These are phyloP conservation scores for Pestalotiopsis sp. DNA, from an alignment of 2,329 filamentous ascomycete species.

Conservation along the genomic window DNA sequence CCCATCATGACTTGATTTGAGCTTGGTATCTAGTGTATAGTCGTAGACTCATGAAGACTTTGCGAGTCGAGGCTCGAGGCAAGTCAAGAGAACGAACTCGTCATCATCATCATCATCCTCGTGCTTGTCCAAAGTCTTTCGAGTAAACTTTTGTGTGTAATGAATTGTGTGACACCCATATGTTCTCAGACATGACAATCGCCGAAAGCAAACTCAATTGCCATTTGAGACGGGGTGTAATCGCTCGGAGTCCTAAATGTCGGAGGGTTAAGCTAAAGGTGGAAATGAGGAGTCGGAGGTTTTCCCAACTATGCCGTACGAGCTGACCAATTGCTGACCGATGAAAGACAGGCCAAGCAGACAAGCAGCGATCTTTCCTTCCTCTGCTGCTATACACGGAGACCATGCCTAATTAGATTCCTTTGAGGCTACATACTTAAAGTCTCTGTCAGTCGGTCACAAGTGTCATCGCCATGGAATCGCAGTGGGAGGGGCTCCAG, in stretches of 20 bases:
- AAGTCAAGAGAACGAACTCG: background rate
- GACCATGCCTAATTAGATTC: background rate
- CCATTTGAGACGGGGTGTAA: background rate
- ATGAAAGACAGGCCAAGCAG: background rate
- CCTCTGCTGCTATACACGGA: background rate
- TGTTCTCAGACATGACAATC: background rate
- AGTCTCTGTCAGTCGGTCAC: background rate
- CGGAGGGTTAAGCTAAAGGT: background rate
- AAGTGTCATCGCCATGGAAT: background rate
- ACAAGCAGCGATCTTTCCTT: background rate
- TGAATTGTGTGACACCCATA: background rate
- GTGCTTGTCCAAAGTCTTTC: background rate
- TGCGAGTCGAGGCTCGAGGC: background rate
- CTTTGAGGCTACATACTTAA: background rate
- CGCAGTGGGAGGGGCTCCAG: background rate
- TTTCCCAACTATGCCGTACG: background rate
- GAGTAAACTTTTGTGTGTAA: background rate
- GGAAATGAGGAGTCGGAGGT: background rate
- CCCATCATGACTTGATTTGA: constrained; percentile 5
- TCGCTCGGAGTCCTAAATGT: background rate
- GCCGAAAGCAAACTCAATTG: background rate
- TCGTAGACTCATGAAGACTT: constrained; percentile 8
- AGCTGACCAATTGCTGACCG: background rate
- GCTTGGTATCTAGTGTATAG: constrained; percentile 9
- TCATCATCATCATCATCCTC: background rate